Evolutionary conservation across 2,329 filamentous ascomycete genomes (phyloP).

Genomic region (Sarocladiaceae sp.): DNA sequence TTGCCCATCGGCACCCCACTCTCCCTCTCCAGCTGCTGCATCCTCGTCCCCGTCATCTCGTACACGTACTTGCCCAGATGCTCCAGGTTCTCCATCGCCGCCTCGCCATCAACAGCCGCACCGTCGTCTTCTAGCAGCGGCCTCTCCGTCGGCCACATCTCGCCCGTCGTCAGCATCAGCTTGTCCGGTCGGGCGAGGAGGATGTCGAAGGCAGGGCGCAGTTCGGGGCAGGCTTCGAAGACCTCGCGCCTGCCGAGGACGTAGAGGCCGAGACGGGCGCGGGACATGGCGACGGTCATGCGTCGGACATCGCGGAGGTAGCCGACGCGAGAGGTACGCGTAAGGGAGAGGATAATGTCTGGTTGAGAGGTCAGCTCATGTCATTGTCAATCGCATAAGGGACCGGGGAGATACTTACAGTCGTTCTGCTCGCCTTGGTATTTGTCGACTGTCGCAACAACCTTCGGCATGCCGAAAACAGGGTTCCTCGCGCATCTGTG

Average conservation of each 20-base stretch:
- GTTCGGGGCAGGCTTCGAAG: constrained; percentile 83
- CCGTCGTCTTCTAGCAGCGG: constrained; percentile 28
- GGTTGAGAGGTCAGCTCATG: constrained; percentile 16
- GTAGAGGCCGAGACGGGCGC: constrained; percentile 85
- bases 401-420: constrained; percentile 54
- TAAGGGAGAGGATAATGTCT: constrained; percentile 92
- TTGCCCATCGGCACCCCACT: constrained; percentile 19
- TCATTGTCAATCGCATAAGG: neutral
- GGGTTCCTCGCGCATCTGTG: constrained; percentile 78
- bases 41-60: constrained; percentile 75
- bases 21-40: constrained; percentile 42
- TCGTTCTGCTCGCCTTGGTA: constrained; percentile 99
- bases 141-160: constrained; percentile 72
- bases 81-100: constrained; percentile 83
- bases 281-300: constrained; percentile 88
- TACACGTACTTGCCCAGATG: constrained; percentile 94
- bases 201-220: constrained; percentile 77
- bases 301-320: constrained; percentile 91
- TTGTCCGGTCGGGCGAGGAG: constrained; percentile 75
- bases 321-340: constrained; percentile 79
- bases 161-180: constrained; percentile 72
- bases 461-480: constrained; percentile 82
- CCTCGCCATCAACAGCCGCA: constrained; percentile 44
- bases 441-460: constrained; percentile 93
- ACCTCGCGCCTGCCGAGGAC: constrained; percentile 82